Evolutionary conservation across 768 basidiomycete genomes (phyloP).

Genomic region (Xerocomus brunneocitrinus): DNA sequence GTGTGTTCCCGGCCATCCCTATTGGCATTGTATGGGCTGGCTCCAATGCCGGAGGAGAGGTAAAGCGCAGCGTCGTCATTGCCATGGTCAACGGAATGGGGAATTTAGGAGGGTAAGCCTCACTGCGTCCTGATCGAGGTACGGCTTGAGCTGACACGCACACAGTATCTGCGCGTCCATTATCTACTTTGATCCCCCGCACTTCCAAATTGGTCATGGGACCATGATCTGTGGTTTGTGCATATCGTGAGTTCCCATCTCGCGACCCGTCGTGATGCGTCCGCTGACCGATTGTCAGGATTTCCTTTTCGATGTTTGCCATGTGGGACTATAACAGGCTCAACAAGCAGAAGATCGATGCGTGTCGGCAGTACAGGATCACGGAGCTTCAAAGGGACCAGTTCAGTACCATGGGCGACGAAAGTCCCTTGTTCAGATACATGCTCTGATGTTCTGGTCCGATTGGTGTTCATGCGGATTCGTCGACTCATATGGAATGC

Average conservation of each 20-base stretch:
- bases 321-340: constrained; percentile 2
- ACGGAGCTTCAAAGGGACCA: background rate
- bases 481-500: background rate
- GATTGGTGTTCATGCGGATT: background rate
- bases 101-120: background rate
- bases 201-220: background rate
- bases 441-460: background rate
- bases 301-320: background rate
- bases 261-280: background rate
- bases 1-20: background rate
- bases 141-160: background rate
- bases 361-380: constrained; percentile 1
- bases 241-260: background rate
- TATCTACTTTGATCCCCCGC: background rate
- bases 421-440: constrained; percentile 5
- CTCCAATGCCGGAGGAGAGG: constrained; percentile 1
- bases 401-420: constrained; percentile 3
- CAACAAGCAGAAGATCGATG: background rate
- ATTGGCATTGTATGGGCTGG: background rate
- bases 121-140: background rate
- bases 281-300: background rate
- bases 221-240: background rate
- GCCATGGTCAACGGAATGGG: background rate
- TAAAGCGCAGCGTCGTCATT: constrained; percentile 1
- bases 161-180: background rate